Evolutionary conservation across 2,329 filamentous ascomycete genomes (phyloP).

Genomic region (Scolecobasidium constrictum): DNA sequence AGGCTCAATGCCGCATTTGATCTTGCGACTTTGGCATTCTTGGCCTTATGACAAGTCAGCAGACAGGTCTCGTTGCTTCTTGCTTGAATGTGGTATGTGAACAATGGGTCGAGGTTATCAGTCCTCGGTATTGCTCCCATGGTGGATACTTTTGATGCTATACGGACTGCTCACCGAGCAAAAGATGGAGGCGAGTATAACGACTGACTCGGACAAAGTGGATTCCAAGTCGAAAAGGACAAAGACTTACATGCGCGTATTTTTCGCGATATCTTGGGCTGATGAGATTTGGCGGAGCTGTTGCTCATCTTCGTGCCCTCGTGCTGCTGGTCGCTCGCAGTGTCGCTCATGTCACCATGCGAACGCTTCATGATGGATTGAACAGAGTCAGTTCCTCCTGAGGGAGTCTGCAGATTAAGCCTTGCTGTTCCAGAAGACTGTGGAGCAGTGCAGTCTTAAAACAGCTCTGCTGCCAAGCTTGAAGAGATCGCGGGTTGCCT

Average conservation of each 20-base stretch:
- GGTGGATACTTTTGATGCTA: neutral
- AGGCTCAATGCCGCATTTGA: constrained; percentile 41
- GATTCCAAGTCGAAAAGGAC: neutral
- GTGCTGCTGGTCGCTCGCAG: neutral
- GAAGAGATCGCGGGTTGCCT: neutral
- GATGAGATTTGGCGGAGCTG: constrained; percentile 1
- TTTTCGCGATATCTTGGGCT: constrained; percentile 11
- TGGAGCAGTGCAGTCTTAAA: neutral
- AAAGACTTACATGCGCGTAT: constrained; percentile 10
- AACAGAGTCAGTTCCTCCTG: neutral
- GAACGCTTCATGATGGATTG: constrained; percentile 7
- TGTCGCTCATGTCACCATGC: constrained; percentile 8
- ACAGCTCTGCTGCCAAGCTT: neutral
- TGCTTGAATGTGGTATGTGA: neutral
- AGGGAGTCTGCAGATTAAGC: neutral
- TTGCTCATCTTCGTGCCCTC: constrained; percentile 1
- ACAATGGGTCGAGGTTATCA: neutral
- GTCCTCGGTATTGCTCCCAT: neutral
- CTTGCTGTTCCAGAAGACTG: neutral
- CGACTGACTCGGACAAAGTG: neutral
- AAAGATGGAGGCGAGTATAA: too few relatives aligned
- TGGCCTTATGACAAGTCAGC: constrained; percentile 4
- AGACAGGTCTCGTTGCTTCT: neutral
- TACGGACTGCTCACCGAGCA: neutral
- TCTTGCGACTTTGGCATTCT: constrained; percentile 44